These are phyloP conservation scores for Chalciporus chontae DNA, from an alignment of 768 basidiomycete species.

Conservation along the genomic window DNA sequence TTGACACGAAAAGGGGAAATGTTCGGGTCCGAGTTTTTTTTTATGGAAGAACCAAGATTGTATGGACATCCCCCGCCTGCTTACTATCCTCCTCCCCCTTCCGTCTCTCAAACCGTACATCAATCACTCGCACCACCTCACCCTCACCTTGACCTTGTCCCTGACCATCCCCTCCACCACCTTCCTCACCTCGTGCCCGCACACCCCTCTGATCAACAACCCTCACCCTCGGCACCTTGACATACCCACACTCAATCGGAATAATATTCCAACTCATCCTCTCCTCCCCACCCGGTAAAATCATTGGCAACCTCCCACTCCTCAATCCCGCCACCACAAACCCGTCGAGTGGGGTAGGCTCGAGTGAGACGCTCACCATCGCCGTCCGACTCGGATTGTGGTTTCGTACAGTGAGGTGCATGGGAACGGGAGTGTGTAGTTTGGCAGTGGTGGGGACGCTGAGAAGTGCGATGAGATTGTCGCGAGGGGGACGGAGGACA, in stretches of 20 bases:
- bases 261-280: conserved; percentile 63
- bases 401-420: conserved; percentile 64
- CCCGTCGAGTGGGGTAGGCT: conserved; percentile 61
- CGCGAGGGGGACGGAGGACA: conserved; percentile 52
- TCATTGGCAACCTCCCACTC: conserved; percentile 58
- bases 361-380: conserved; percentile 68
- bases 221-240: conserved; percentile 58
- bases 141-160: conserved; percentile 22
- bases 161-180: conserved; percentile 9
- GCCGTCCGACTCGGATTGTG: conserved; percentile 60
- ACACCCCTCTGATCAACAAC: conserved; percentile 51
- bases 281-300: conserved; percentile 74
- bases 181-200: conserved; percentile 25
- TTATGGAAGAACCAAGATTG: conserved; percentile 20
- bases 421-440: conserved; percentile 57
- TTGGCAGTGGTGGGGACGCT: conserved; percentile 57
- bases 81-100: conserved; percentile 4
- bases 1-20: too few species aligned
- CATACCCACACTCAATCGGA: conserved; percentile 70
- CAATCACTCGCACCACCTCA: conserved; percentile 50
- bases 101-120: conserved; percentile 43
- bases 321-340: conserved; percentile 82
- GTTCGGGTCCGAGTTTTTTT: not conserved
- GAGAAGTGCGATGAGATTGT: conserved; percentile 65
- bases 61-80: conserved; percentile 4